Base-by-base conservation (phyloP, 2,329 filamentous ascomycete genomes). In the Colletotrichum cuscutae region DNA sequence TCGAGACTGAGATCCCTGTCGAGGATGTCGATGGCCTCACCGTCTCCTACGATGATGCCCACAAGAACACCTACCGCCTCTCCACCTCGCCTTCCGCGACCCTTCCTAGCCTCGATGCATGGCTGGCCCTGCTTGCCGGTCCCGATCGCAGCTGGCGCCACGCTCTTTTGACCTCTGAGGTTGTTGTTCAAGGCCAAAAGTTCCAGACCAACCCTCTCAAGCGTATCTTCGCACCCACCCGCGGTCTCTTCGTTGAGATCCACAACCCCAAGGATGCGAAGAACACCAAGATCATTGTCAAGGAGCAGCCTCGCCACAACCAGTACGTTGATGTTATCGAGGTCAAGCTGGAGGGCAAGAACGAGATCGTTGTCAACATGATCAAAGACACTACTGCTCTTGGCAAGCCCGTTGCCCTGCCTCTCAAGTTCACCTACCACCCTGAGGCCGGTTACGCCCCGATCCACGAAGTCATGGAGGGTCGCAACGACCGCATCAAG, bases 381-480 rank as follows among this genome's bases (percentile, higher is more conserved):
- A 95, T 97, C 82, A 98, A 99, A 86, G 94, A 97, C 57, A 93
- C 95, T 65, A 98, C 94, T 54, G 95, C 94, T 13, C 89, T 97
- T 62, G 93, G 94, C 76, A 92, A 93, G 80, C 90, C 96, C 13
- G 92, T 95, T n/a, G 90, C 95, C 26, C 86, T 99, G 71, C 93
- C 94, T 26, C 91, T 99, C 76, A 91, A 92, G 80, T 98, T 98
- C 86, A 94, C 90, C 5, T 99, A 99, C 85, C 94, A 95, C 81
- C 97, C 97, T 2, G 96, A 98, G 83, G 93, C 95, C 69, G 97
- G 97, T 35, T 99, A 98, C 81, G 96, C 97, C n/a, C 97, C 97
- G 22, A 98, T 99, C 77, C 93, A 93, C 74, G 97, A 99, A 83
- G 93, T 98, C 75, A 99, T 99, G 97, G 90, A 95, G 46, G 93